Base-by-base conservation (phyloP, 305 asterid genomes). In the Fraxinus paxiana region DNA sequence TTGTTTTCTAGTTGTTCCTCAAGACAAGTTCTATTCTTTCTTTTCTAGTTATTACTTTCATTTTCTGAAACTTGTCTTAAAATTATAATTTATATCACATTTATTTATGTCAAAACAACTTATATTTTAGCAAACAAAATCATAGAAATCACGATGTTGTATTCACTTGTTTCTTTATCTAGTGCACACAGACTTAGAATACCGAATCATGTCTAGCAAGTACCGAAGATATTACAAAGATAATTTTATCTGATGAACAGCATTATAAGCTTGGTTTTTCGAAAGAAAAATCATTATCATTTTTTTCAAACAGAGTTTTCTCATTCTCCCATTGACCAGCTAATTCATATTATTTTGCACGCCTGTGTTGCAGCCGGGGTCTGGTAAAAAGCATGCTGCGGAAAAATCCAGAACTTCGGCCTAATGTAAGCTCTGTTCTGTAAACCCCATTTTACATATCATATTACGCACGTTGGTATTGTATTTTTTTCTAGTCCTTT, bases 371-470 rank as follows among this genome's bases (percentile, higher is more conserved):
- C 92, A 95, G 98, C 86, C 97, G 98, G 73, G 92, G 97, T 82
- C 92, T 95, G 72, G 88, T 93, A 82, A 95, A 93, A 90, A 92
- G 97, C 92, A 92, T 95, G 98, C 92, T 95, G 88, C 87, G 98
- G 90, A 93, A 86, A 88, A 92, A 89, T 85, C 97, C 98, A 35
- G 97, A 90, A 85, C 90, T 90, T 79, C 93, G 98, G 76, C 98
- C 96, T 31, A 91, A 92, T 43, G 98, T 94, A 92, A 83, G 96
- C 76, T 75, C 56, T 72, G 69, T 78, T 83, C 75, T 82, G 51
- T 72, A 61, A 75, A 77, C 77, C 80, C 81, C 37, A 81, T 22
- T 56, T 35, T 10, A 41, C 35, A 4, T n/a, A 22, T 31, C 51
- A 59, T 46, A 75, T 69, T 30, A 61, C 78, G 67, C 51, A 82